Percentiles rank a stretch among this genome's conserved stretches.
Conservation (phyloP, 1,284 basidiomycete species). For the Ceratobasidium sp. region DNA sequence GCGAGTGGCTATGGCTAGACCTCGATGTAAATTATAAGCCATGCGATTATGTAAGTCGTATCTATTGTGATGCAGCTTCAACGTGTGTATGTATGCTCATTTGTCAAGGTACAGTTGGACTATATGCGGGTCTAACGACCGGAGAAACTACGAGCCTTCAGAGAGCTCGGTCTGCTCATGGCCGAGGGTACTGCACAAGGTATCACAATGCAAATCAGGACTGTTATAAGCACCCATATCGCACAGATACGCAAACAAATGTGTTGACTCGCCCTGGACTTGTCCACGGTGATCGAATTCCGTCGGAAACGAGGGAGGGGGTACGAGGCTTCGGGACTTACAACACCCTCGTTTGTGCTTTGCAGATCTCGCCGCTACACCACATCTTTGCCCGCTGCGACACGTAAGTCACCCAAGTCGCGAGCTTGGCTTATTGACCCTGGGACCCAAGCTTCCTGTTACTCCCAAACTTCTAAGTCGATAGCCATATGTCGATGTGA, state of each 20-base stretch:
- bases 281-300: neutral
- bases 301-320: neutral
- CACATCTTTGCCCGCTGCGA: neutral
- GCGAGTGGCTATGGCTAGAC: too few species aligned
- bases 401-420: neutral
- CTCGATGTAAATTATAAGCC: too few species aligned
- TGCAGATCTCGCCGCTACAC: neutral
- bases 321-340: neutral
- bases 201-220: neutral
- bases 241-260: neutral
- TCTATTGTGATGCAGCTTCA: neutral
- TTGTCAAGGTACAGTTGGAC: neutral
- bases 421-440: neutral
- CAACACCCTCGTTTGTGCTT: neutral
- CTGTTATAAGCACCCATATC: neutral
- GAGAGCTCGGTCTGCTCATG: neutral
- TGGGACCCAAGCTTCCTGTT: neutral
- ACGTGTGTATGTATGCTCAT: neutral
- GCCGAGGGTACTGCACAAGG: neutral
- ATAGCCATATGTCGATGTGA: neutral
- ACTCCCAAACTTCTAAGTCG: neutral
- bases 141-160: neutral
- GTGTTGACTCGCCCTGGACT: neutral
- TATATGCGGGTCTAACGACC: neutral
- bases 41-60: too few species aligned